phyloP scores from a whole-genome alignment of 2,329 filamentous ascomycete genomes.

The Verticillium isaacii region DNA sequence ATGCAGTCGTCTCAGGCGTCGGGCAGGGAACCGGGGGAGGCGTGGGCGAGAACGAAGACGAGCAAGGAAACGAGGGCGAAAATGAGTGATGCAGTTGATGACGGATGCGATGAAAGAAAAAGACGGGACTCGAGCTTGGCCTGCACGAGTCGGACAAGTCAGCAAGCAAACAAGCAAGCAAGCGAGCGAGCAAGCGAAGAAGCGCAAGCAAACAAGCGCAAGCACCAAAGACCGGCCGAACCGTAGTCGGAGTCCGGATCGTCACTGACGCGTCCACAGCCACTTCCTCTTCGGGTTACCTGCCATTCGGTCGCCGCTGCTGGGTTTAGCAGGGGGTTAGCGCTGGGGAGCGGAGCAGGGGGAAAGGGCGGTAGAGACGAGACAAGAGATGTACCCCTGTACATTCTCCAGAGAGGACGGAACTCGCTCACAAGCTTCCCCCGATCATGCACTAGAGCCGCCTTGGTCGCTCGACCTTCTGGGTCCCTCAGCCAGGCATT shows the following conservation, averaged over 20 bases:
- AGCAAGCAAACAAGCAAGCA: too few species aligned
- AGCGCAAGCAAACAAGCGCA: too few species aligned
- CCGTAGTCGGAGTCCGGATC: not conserved
- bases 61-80: not conserved
- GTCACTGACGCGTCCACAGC: not conserved
- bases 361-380: not conserved
- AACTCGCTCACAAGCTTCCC: not conserved
- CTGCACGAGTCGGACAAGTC: too few species aligned
- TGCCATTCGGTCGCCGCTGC: not conserved
- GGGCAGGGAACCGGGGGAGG: not conserved
- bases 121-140: too few species aligned
- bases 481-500: not conserved
- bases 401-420: not conserved
- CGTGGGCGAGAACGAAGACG: not conserved
- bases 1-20: not conserved
- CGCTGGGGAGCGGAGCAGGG: not conserved
- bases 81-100: not conserved
- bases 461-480: too few species aligned
- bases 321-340: not conserved
- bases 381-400: not conserved
- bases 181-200: too few species aligned
- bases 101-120: too few species aligned
- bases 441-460: not conserved
- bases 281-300: not conserved
- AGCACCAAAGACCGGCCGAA: not conserved